phyloP scores from a whole-genome alignment of 202 grass and related monocot genomes.

The Zizania palustris region DNA sequence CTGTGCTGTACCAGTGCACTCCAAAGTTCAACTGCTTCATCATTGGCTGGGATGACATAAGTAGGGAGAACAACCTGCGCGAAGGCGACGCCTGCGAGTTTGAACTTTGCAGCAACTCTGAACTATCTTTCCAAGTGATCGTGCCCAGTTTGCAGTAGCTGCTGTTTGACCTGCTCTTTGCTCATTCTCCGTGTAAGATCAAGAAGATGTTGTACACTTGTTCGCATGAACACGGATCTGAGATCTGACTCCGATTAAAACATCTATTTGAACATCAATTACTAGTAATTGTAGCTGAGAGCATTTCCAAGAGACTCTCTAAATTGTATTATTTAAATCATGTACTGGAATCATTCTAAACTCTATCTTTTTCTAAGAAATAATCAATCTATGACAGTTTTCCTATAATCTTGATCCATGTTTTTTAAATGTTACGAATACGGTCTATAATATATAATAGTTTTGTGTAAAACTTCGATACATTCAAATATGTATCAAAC shows the following conservation, averaged over 20 bases:
- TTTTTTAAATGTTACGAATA: too few species aligned
- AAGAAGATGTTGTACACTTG: neutral
- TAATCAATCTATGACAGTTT: too few species aligned
- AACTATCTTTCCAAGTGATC: conserved; percentile 41
- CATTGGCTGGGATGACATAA: conserved; percentile 53
- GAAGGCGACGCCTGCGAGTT: conserved; percentile 57
- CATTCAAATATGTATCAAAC: too few species aligned
- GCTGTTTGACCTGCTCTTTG: neutral
- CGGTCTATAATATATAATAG: too few species aligned
- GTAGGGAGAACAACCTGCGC: conserved; percentile 46
- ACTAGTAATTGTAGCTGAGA: too few species aligned
- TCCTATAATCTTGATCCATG: too few species aligned
- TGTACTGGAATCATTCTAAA: too few species aligned
- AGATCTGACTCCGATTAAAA: neutral
- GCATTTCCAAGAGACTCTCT: too few species aligned
- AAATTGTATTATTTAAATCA: too few species aligned
- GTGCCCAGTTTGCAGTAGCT: conserved; percentile 16
- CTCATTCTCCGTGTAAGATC: neutral
- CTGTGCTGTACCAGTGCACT: conserved; percentile 57
- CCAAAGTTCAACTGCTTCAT: conserved; percentile 55
- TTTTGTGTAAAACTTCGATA: too few species aligned
- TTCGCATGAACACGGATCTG: neutral
- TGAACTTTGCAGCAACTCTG: conserved; percentile 31
- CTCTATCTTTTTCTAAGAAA: too few species aligned
- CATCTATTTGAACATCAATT: too few species aligned